These are phyloP conservation scores for Rutidosis leptorrhynchoides DNA, from an alignment of 129 eudicot species.

Conservation along the genomic window DNA sequence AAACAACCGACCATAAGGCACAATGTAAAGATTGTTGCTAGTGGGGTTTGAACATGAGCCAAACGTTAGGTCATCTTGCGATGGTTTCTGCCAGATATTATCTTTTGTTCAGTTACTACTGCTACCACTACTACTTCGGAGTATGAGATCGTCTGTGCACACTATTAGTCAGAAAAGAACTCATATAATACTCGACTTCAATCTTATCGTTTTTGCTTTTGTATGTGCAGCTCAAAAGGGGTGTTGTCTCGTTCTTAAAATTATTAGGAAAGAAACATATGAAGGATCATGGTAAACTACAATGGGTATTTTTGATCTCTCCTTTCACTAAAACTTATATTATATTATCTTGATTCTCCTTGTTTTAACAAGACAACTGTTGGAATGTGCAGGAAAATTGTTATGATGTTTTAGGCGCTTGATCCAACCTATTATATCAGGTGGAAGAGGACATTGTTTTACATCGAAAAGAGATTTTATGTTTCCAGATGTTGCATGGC, in stretches of 20 bases:
- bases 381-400: constrained; percentile 23
- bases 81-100: not conserved
- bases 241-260: constrained; percentile 63
- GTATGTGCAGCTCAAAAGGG: constrained; percentile 71
- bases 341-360: not conserved
- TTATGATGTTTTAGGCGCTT: constrained; percentile 9
- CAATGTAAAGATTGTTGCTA: too few species aligned
- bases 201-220: constrained; percentile 17
- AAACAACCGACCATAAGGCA: too few species aligned
- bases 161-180: not conserved
- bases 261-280: not conserved
- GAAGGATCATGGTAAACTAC: constrained; percentile 15
- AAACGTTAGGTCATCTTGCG: too few species aligned
- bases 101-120: not conserved
- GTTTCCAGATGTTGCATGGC: constrained; percentile 12
- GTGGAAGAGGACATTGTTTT: constrained; percentile 14
- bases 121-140: not conserved
- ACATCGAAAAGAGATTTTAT: constrained; percentile 13
- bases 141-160: not conserved
- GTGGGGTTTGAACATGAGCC: too few species aligned
- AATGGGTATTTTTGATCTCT: constrained; percentile 15
- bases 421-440: not conserved
- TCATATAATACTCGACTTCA: constrained; percentile 1
- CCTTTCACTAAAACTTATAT: not conserved
- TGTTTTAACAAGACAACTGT: not conserved